phyloP scores from a whole-genome alignment of 1,139 yeast species.

The Hanseniaspora gamundiae region DNA sequence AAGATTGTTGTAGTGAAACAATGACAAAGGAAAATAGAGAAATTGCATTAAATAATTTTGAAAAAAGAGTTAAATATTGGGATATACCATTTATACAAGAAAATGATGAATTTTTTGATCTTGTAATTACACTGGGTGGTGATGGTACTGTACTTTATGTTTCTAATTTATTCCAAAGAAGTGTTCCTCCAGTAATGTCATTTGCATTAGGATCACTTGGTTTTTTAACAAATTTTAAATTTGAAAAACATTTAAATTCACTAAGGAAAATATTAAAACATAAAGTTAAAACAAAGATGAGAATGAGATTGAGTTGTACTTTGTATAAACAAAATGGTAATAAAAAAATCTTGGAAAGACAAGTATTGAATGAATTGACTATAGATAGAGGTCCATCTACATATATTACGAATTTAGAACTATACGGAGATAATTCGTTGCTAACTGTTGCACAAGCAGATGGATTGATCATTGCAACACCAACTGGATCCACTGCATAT shows the following conservation, averaged over 20 bases:
- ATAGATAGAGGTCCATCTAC: slow-evolving; percentile 87
- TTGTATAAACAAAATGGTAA: slow-evolving; percentile 31
- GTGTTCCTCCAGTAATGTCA: slow-evolving; percentile 81
- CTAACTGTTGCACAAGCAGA: slow-evolving; percentile 85
- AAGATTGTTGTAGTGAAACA: slow-evolving; percentile 16
- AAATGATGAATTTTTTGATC: slow-evolving; percentile 48
- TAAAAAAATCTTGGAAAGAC: slow-evolving; percentile 47
- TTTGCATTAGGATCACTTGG: slow-evolving; percentile 76
- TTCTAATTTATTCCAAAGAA: slow-evolving; percentile 62
- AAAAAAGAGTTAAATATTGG: slow-evolving; percentile 51
- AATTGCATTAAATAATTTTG: background rate
- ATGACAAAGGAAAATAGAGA: background rate
- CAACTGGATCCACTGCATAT: slow-evolving; percentile 88
- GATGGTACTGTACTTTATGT: slow-evolving; percentile 84
- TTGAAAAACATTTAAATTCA: slow-evolving; percentile 51
- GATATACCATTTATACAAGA: slow-evolving; percentile 41
- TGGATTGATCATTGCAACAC: slow-evolving; percentile 79
- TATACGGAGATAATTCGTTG: slow-evolving; percentile 70
- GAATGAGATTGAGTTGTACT: slow-evolving; percentile 71
- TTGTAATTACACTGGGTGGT: slow-evolving; percentile 75
- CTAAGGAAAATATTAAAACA: slow-evolving; percentile 46
- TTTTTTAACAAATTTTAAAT: slow-evolving; percentile 65
- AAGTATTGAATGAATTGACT: slow-evolving; percentile 72
- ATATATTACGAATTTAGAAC: slow-evolving; percentile 68
- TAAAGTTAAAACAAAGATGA: slow-evolving; percentile 64